These are phyloP conservation scores for Fusarium floridanum DNA, from an alignment of 2,329 filamentous ascomycete genomes.

Conservation along the genomic window DNA sequence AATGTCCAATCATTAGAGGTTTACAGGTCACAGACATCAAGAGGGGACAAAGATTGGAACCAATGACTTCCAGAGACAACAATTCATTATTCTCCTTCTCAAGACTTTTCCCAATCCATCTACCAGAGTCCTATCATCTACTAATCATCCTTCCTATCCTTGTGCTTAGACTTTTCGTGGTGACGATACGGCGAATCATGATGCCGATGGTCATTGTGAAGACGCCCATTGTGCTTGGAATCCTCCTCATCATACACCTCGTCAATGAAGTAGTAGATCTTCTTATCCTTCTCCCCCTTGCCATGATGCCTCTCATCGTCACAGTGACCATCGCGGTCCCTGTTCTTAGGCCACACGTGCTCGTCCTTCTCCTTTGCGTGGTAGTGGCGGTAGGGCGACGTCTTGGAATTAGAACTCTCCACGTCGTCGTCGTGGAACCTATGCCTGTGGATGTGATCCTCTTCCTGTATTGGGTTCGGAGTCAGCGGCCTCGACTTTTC, in stretches of 20 bases:
- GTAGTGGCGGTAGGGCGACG: not conserved
- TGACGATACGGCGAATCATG: not conserved
- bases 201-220: not conserved
- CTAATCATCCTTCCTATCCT: not conserved
- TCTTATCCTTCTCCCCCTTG: not conserved
- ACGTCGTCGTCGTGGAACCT: not conserved
- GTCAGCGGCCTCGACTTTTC: not conserved
- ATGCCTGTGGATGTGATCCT: not conserved
- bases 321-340: not conserved
- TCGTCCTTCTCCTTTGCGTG: not conserved
- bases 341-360: not conserved
- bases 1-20: constrained; percentile 3
- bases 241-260: not conserved
- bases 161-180: not conserved
- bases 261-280: not conserved
- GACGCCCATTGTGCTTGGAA: not conserved
- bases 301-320: not conserved
- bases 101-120: not conserved
- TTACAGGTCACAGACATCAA: not conserved
- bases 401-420: not conserved
- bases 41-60: not conserved
- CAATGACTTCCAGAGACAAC: not conserved
- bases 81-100: not conserved
- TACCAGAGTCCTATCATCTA: not conserved
- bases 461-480: not conserved